phyloP scores from a whole-genome alignment of 805 yeast genomes.

The Yarrowia keelungensis region DNA sequence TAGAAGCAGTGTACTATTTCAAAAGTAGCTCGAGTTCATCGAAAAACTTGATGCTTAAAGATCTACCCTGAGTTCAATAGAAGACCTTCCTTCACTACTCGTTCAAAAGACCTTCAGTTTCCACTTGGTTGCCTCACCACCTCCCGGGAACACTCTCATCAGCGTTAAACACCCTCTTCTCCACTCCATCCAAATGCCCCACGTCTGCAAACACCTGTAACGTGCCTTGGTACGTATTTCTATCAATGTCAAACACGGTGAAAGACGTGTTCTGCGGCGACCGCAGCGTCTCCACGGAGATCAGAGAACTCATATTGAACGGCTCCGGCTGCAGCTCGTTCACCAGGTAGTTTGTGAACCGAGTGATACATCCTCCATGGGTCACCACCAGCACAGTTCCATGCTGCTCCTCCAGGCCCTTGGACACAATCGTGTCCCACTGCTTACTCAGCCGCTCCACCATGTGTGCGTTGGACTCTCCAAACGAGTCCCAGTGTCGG shows the following conservation, averaged over 20 bases:
- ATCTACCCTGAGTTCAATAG: too few relatives aligned
- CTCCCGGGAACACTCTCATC: slow-evolving; percentile 15
- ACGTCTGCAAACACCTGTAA: slow-evolving; percentile 28
- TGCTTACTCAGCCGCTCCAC: slow-evolving; percentile 57
- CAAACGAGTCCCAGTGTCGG: slow-evolving; percentile 64
- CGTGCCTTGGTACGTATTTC: slow-evolving; percentile 42
- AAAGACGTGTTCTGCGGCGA: slow-evolving; percentile 81
- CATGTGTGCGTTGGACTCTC: slow-evolving; percentile 59
- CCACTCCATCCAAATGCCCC: slow-evolving; percentile 2
- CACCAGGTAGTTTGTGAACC: slow-evolving; percentile 61
- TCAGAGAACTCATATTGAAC: slow-evolving; percentile 53
- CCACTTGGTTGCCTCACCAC: neutral
- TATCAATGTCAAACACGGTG: slow-evolving; percentile 66
- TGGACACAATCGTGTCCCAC: slow-evolving; percentile 55
- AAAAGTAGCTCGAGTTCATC: too few relatives aligned
- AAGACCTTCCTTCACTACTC: too few relatives aligned
- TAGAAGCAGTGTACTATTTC: too few relatives aligned
- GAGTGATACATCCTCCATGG: slow-evolving; percentile 83
- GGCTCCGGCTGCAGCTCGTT: slow-evolving; percentile 46
- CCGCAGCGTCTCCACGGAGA: slow-evolving; percentile 54
- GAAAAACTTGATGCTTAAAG: too few relatives aligned
- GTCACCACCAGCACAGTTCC: slow-evolving; percentile 61
- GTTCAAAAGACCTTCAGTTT: too few relatives aligned
- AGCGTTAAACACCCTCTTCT: slow-evolving; percentile 15
- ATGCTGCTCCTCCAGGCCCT: slow-evolving; percentile 49